A percentile compares a stretch with the other conserved stretches of the same genome.
phyloP scores from a whole-genome alignment of 768 basidiomycete species.

The Termitomyces sp. region DNA sequence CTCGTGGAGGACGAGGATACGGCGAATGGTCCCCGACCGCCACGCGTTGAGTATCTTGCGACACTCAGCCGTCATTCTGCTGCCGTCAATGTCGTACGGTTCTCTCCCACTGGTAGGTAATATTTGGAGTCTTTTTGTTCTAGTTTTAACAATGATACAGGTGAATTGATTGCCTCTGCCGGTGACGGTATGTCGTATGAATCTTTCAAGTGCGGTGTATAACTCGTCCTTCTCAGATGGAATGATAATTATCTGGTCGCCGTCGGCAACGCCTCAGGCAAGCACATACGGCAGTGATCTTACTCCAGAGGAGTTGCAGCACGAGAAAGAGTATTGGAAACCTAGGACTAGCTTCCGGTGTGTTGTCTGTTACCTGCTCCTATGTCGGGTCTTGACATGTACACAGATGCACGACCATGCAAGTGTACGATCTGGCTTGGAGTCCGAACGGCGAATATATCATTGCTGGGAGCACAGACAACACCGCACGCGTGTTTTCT shows the following conservation, averaged over 20 bases:
- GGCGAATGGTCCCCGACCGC: conserved; percentile 36
- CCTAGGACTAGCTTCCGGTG: conserved; percentile 81
- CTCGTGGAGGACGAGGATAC: conserved; percentile 40
- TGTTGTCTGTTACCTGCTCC: conserved; percentile 3
- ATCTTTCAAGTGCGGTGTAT: conserved; percentile 7
- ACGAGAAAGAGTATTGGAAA: conserved; percentile 96
- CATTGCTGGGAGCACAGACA: conserved; percentile 96
- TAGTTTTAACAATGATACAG: conserved; percentile 32
- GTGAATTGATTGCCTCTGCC: conserved; percentile 91
- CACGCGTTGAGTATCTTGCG: conserved; percentile 91
- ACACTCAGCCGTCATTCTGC: conserved; percentile 92
- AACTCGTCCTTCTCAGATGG: conserved; percentile 59
- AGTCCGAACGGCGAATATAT: conserved; percentile 93
- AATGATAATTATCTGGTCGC: conserved; percentile 96
- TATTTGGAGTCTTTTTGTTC: background rate
- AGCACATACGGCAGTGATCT: conserved; percentile 82
- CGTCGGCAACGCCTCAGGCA: conserved; percentile 65
- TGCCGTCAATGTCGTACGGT: conserved; percentile 94
- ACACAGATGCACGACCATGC: conserved; percentile 85
- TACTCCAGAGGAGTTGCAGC: conserved; percentile 71
- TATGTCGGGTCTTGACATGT: background rate
- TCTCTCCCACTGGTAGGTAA: conserved; percentile 84
- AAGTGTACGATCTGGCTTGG: conserved; percentile 98
- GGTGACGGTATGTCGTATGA: conserved; percentile 76
- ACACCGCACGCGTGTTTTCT: conserved; percentile 83